These are phyloP conservation scores for Globisporangium middletonii DNA, from an alignment of 352 stramenopile species.

Conservation along the genomic window DNA sequence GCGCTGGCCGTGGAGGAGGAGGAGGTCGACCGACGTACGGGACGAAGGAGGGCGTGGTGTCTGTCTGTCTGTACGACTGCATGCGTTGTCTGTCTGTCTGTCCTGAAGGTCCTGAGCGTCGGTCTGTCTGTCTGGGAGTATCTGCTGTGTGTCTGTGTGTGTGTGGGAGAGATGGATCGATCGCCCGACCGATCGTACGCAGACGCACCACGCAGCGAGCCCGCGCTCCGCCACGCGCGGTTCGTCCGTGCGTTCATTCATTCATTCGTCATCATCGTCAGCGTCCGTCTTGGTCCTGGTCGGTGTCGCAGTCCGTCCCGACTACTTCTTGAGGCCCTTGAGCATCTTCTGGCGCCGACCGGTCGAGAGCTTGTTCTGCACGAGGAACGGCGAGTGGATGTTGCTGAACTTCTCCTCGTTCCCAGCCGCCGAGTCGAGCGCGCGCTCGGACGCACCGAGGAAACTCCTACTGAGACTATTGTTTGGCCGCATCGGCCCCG, in stretches of 20 bases:
- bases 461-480: conserved; percentile 68
- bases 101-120: too few relatives aligned
- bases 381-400: conserved; percentile 82
- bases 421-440: conserved; percentile 29
- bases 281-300: not conserved
- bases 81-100: too few relatives aligned
- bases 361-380: conserved; percentile 83
- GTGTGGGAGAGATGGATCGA: too few relatives aligned
- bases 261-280: not conserved
- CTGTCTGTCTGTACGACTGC: too few relatives aligned
- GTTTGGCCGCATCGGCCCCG: conserved; percentile 22
- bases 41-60: not conserved
- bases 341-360: conserved; percentile 85
- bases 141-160: too few relatives aligned
- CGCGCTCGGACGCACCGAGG: conserved; percentile 16
- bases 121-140: too few relatives aligned
- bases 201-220: not conserved
- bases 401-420: conserved; percentile 84
- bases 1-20: not conserved
- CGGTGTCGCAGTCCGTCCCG: not conserved
- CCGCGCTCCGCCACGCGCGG: not conserved
- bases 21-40: not conserved
- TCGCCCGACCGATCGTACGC: not conserved
- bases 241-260: conserved; percentile 15
- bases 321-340: conserved; percentile 85